A percentile compares a stretch with the other conserved stretches of the same genome.
phyloP scores from a whole-genome alignment of 768 basidiomycete genomes.

The Mycena rebaudengoi region DNA sequence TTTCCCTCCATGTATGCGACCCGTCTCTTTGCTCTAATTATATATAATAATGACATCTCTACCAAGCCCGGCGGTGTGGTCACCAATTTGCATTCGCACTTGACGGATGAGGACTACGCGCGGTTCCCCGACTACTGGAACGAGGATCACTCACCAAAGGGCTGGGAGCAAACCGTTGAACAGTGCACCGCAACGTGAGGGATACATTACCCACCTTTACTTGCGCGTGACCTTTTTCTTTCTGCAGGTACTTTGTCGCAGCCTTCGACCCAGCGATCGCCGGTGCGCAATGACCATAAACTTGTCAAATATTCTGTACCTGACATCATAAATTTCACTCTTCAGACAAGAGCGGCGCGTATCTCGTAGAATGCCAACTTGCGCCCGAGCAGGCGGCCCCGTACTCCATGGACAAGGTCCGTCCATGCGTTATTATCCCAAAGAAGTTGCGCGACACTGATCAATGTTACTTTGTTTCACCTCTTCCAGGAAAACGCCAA shows the following conservation, averaged over 20 bases:
- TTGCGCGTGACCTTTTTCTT: not conserved
- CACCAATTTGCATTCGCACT: not conserved
- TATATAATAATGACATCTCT: not conserved
- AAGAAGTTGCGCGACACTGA: too few species aligned
- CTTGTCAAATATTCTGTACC: not conserved
- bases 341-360: constrained; percentile 6
- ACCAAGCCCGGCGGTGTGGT: constrained; percentile 6
- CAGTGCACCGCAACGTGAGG: constrained; percentile 9
- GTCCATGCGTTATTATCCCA: too few species aligned
- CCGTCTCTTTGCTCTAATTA: not conserved
- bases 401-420: constrained; percentile 3
- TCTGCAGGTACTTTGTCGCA: constrained; percentile 5
- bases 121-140: constrained; percentile 7
- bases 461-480: not conserved
- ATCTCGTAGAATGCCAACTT: constrained; percentile 6
- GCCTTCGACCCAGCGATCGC: constrained; percentile 11
- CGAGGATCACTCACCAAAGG: constrained; percentile 6
- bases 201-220: not conserved
- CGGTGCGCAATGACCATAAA: not conserved
- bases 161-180: constrained; percentile 5
- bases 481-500: not conserved
- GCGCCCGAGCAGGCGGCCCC: constrained; percentile 2
- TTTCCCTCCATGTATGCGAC: constrained; percentile 11
- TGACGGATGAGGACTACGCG: too few species aligned
- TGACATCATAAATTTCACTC: not conserved